Conservation (phyloP, 345 rosid genomes). For the Eucalyptus guilfoylei region DNA sequence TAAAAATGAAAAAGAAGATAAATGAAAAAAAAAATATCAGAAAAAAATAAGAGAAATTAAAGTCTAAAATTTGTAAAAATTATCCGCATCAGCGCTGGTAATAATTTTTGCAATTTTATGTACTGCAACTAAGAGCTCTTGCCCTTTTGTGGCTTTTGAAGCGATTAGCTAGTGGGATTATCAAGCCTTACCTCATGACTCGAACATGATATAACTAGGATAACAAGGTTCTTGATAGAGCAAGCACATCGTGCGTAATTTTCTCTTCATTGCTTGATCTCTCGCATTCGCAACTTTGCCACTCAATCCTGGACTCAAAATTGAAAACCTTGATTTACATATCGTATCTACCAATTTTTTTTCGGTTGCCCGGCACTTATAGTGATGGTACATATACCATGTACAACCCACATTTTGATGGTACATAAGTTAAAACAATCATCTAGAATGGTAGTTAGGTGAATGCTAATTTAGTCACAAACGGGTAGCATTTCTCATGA, state of each 20-base stretch:
- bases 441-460: background rate
- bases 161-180: background rate
- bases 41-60: too few relatives aligned
- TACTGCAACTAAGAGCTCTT: background rate
- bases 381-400: background rate
- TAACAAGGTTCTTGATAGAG: background rate
- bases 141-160: background rate
- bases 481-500: background rate
- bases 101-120: background rate
- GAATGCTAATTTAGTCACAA: background rate
- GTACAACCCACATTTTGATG: background rate
- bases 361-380: background rate
- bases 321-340: background rate
- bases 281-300: background rate
- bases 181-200: background rate
- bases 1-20: background rate
- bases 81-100: accelerated
- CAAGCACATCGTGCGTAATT: background rate
- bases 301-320: background rate
- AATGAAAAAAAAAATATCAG: background rate
- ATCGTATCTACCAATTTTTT: background rate
- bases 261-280: background rate
- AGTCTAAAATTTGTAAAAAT: background rate
- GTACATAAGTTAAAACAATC: background rate
- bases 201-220: background rate